phyloP scores from a whole-genome alignment of 116 monocot genomes.

The Phalaenopsis hybrid region DNA sequence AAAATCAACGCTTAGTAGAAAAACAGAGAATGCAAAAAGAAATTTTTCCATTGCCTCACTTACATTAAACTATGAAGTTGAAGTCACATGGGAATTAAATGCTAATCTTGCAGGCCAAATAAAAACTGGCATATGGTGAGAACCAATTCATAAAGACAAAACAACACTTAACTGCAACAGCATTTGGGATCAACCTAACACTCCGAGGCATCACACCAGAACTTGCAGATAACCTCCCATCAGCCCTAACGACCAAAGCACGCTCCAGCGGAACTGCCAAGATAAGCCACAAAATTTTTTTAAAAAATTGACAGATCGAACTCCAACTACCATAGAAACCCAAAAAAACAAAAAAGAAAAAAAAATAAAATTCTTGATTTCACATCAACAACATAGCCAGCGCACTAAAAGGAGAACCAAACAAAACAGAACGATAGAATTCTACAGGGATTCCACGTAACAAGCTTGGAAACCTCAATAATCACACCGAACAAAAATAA shows the following conservation, averaged over 20 bases:
- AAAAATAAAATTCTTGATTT: background rate
- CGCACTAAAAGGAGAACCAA: background rate
- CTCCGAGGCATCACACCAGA: background rate
- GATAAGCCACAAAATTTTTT: background rate
- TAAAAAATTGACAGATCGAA: constrained; percentile 7
- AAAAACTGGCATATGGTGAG: too few species aligned
- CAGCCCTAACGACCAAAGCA: constrained; percentile 11
- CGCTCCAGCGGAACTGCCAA: constrained; percentile 4
- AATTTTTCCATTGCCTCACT: too few species aligned
- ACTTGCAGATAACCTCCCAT: background rate
- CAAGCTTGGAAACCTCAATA: background rate
- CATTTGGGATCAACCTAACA: constrained; percentile 10
- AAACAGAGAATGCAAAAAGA: background rate
- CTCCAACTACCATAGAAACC: background rate
- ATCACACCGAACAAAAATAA: background rate
- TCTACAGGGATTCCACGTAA: background rate
- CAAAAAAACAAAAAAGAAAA: background rate
- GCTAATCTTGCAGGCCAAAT: too few species aligned
- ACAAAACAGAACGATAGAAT: background rate
- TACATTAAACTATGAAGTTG: too few species aligned
- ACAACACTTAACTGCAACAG: constrained; percentile 16
- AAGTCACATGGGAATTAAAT: too few species aligned
- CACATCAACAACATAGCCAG: constrained; percentile 1
- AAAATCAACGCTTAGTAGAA: background rate
- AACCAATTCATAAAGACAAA: background rate